phyloP scores from a whole-genome alignment of 225 moss, liverwort and hornwort genomes.

The Neckera pumila region DNA sequence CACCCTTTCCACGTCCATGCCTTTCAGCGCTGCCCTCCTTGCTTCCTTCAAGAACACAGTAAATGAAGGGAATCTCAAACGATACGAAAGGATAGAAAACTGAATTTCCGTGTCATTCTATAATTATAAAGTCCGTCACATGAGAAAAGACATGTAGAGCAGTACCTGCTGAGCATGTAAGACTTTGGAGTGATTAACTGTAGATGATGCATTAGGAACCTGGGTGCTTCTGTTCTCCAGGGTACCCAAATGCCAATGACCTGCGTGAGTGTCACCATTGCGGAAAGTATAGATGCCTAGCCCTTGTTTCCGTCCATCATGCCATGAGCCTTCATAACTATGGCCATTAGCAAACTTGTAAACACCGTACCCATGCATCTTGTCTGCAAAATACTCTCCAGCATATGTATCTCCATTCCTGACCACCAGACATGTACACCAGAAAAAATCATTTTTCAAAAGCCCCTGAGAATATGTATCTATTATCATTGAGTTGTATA shows the following conservation, averaged over 20 bases:
- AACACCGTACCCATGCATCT: conserved; percentile 92
- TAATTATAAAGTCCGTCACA: background rate
- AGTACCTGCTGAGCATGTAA: conserved; percentile 36
- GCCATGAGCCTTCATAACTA: conserved; percentile 92
- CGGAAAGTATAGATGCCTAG: conserved; percentile 84
- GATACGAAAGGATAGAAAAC: background rate
- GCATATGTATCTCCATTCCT: conserved; percentile 88
- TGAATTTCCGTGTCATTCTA: background rate
- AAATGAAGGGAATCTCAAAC: background rate
- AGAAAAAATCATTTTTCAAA: background rate
- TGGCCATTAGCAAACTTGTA: conserved; percentile 90
- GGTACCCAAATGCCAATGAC: conserved; percentile 77
- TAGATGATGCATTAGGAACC: conserved; percentile 37
- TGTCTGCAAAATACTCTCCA: conserved; percentile 85
- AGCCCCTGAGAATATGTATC: background rate
- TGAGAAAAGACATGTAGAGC: background rate
- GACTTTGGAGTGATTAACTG: conserved; percentile 30
- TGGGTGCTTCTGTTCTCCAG: conserved; percentile 68
- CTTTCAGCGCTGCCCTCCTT: conserved; percentile 57
- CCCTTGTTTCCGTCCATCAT: conserved; percentile 89
- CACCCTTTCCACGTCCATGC: conserved; percentile 64
- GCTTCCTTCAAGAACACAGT: conserved; percentile 44
- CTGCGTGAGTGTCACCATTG: conserved; percentile 86
- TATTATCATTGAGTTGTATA: background rate
- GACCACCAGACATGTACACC: background rate